These are phyloP conservation scores for Suillus occidentalis DNA, from an alignment of 768 basidiomycete genomes.

Conservation along the genomic window DNA sequence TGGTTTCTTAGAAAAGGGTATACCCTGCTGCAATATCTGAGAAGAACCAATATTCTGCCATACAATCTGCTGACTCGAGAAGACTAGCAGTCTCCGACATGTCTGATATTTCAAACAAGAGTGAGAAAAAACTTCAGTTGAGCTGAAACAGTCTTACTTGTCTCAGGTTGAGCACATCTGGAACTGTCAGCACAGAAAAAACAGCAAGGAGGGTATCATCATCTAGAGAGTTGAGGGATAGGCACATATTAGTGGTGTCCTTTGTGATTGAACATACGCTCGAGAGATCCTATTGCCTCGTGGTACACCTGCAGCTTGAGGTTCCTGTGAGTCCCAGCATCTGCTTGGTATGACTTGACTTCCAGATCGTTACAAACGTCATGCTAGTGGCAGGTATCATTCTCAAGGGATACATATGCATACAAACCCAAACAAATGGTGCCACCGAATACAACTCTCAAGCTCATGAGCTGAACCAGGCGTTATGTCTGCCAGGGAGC, in stretches of 20 bases:
- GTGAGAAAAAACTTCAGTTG: background rate
- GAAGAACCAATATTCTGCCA: constrained; percentile 53
- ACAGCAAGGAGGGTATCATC: constrained; percentile 41
- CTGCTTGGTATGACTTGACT: background rate
- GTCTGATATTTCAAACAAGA: constrained; percentile 34
- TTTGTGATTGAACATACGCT: background rate
- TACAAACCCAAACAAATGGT: background rate
- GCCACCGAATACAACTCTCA: background rate
- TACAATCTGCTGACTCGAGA: constrained; percentile 52
- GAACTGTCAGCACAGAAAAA: constrained; percentile 36
- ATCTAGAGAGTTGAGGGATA: constrained; percentile 26
- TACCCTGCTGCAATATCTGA: constrained; percentile 45
- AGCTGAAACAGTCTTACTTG: constrained; percentile 34
- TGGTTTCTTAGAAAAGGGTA: constrained; percentile 47
- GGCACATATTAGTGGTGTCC: constrained; percentile 10
- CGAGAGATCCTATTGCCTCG: background rate
- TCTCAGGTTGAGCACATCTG: constrained; percentile 42
- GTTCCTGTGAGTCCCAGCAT: background rate
- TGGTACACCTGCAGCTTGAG: background rate
- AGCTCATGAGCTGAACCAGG: background rate
- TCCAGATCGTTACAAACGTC: background rate
- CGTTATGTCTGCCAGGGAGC: constrained; percentile 53
- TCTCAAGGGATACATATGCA: background rate
- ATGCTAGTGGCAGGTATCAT: background rate
- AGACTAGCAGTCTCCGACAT: constrained; percentile 44